These are phyloP conservation scores for Salix purpurea DNA, from an alignment of 345 rosid species.

Conservation along the genomic window DNA sequence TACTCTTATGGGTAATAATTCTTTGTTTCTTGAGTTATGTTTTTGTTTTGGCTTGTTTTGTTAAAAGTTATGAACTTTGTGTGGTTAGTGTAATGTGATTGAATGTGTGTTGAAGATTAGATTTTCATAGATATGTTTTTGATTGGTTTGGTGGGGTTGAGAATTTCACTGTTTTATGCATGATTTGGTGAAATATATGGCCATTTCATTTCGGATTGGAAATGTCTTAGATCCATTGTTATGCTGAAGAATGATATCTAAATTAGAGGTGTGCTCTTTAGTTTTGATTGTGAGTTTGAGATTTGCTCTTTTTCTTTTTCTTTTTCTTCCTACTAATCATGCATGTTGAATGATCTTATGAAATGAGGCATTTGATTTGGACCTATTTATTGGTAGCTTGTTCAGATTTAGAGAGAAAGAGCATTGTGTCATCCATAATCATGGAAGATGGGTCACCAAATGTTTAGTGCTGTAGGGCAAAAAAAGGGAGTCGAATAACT, in stretches of 20 bases:
- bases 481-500: background rate
- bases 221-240: background rate
- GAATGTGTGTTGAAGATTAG: background rate
- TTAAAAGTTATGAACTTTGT: background rate
- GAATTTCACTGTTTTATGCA: slow-evolving; percentile 1
- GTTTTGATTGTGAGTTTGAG: background rate
- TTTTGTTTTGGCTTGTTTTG: background rate
- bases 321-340: background rate
- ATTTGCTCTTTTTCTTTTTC: no score
- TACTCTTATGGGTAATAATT: slow-evolving; percentile 31
- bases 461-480: background rate
- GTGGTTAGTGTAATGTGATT: background rate
- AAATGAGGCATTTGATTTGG: background rate
- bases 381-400: background rate
- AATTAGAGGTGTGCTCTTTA: background rate
- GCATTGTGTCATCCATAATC: background rate
- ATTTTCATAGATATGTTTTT: background rate
- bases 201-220: background rate
- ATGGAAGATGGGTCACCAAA: background rate
- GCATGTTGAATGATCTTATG: background rate
- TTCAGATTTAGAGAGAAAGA: background rate
- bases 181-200: background rate
- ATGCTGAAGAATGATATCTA: background rate
- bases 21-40: background rate
- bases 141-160: background rate